Base-by-base conservation (phyloP, 2,329 filamentous ascomycete species). In the Blastomyces percursus region DNA sequence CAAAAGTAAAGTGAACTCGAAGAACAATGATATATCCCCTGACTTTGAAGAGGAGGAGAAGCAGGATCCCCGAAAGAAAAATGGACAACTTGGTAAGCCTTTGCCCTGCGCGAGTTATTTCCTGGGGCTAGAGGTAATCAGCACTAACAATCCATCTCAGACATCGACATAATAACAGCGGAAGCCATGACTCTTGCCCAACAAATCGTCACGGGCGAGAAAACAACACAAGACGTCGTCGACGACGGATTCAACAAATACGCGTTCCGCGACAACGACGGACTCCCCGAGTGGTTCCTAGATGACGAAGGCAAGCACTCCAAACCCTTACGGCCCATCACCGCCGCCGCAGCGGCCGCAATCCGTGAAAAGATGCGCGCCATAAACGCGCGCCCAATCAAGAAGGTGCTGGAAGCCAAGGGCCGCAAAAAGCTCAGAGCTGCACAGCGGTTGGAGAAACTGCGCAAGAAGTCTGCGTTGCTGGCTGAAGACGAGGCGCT, bases 181-280 rank as follows among this genome's bases (percentile, higher is more conserved):
- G 94, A 99, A 80, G 94, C 95, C 66, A 99, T 99, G 94, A 95
- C 93, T 0, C 82, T 99, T 19, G 95, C 94, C 0, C 94, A 97
- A 67, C 85, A 91, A 71, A 86, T 99, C 64, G 94, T 92, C 3
- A 91, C 88, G 0, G 93, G 93, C 54, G 83, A 93, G 72, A 92
- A 88, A 75, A 89, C 87, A 0, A 88, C 84, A 55, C 77, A 88
- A 62, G 90, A 96, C 68, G 79, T 96, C 5, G 79, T 93, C 55
- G 95, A 99, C 71, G 93, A 97, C 65, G 87, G 86, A 50, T 99
- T 94, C 82, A 96, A 96, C 80, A 94, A 91, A 74, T 90, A 88
- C 73, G 85, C 91, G 2, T 92, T 96, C 79, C 90, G 92, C 60
- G 93, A 97, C 72, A 83, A 86, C 4, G 93, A 97, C 67, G 92